These are phyloP conservation scores for Raddia distichophylla DNA, from an alignment of 176 grass and related monocot genomes.

Conservation along the genomic window DNA sequence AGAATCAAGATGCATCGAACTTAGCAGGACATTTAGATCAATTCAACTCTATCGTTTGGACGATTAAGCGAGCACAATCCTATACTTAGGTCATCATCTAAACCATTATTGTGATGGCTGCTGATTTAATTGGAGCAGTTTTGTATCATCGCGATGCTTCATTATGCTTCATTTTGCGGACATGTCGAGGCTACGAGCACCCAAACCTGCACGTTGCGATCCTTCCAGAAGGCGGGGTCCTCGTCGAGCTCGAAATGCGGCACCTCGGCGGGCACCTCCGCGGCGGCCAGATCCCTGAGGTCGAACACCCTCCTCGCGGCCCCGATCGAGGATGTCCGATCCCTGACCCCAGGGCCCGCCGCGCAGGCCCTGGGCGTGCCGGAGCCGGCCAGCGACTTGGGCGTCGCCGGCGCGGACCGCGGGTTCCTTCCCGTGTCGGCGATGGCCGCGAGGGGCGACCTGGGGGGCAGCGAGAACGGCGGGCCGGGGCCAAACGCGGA, in stretches of 20 bases:
- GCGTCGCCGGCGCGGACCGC: constrained; percentile 65
- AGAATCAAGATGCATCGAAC: background rate
- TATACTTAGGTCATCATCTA: background rate
- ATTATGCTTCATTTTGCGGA: background rate
- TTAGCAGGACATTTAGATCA: background rate
- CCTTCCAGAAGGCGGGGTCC: constrained; percentile 87
- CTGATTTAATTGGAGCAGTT: background rate
- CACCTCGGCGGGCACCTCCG: constrained; percentile 56
- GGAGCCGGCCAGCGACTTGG: constrained; percentile 51
- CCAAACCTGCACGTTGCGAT: constrained; percentile 93
- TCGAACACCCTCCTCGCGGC: constrained; percentile 48
- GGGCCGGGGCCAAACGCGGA: constrained; percentile 10
- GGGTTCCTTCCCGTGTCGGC: constrained; percentile 61
- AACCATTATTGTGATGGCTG: background rate
- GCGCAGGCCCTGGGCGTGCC: constrained; percentile 46
- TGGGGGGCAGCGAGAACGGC: constrained; percentile 45
- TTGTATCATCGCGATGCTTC: background rate
- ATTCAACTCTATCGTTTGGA: background rate
- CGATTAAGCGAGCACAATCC: background rate
- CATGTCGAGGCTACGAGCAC: background rate
- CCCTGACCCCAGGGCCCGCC: constrained; percentile 45
- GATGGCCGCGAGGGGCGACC: constrained; percentile 82
- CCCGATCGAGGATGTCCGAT: constrained; percentile 54
- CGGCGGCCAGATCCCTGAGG: constrained; percentile 39
- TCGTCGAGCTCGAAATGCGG: constrained; percentile 85